These are phyloP conservation scores for Selaginella moellendorffii DNA, from an alignment of 75 land plant species.

Conservation along the genomic window DNA sequence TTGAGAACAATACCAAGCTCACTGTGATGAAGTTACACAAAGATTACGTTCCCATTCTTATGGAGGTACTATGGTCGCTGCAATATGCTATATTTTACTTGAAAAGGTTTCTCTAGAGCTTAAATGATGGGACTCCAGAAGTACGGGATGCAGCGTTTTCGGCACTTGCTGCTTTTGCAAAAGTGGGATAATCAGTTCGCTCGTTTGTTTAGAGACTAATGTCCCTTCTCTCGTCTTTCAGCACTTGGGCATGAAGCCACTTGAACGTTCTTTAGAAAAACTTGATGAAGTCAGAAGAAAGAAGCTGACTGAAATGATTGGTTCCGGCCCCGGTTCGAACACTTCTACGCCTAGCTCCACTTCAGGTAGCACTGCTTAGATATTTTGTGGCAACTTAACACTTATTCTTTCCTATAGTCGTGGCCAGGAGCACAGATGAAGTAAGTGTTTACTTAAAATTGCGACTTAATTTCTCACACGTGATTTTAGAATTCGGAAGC, in stretches of 20 bases:
- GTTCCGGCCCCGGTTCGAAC: constrained; percentile 23
- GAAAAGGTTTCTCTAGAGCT: constrained; percentile 33
- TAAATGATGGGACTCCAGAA: constrained; percentile 97
- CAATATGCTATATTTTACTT: too few relatives aligned
- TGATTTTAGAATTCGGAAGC: constrained; percentile 31
- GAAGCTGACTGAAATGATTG: constrained; percentile 91
- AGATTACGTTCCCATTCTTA: constrained; percentile 90
- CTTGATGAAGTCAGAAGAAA: constrained; percentile 92
- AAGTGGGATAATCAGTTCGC: too few relatives aligned
- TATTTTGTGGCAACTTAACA: background rate
- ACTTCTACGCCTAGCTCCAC: background rate
- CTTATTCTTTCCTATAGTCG: background rate
- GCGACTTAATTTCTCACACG: background rate
- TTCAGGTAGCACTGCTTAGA: constrained; percentile 1
- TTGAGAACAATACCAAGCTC: constrained; percentile 77
- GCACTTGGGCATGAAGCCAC: constrained; percentile 81
- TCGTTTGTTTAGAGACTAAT: too few relatives aligned
- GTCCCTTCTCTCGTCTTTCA: background rate
- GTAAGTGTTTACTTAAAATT: background rate
- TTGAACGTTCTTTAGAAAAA: constrained; percentile 91
- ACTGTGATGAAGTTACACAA: constrained; percentile 82
- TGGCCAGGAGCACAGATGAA: background rate
- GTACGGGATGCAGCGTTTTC: constrained; percentile 96
- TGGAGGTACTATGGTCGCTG: constrained; percentile 63
- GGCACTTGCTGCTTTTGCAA: constrained; percentile 87